A percentile compares a stretch with the other conserved stretches of the same genome.
Conservation (phyloP, 148 eudicot genomes). For the Persicaria maculosa region DNA sequence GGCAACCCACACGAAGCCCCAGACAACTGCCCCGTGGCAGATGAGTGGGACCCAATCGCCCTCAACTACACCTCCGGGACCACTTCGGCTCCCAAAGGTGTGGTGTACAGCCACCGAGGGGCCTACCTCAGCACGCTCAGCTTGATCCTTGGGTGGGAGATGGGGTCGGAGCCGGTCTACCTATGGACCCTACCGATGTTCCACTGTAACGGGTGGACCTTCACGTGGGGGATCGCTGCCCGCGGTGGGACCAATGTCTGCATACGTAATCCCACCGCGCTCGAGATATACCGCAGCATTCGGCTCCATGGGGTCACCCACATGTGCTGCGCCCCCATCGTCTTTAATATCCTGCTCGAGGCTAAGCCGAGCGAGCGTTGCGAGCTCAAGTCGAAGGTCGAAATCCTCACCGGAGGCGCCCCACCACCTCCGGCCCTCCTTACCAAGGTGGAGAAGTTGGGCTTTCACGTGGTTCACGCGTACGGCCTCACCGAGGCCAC, state of each 20-base stretch:
- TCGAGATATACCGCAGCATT: conserved; percentile 46
- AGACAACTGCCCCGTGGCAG: conserved; percentile 15
- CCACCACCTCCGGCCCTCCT: conserved; percentile 69
- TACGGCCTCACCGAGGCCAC: conserved; percentile 91
- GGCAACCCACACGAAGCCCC: conserved; percentile 27
- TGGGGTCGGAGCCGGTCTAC: conserved; percentile 69
- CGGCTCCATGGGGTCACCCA: conserved; percentile 57
- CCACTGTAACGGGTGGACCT: conserved; percentile 98
- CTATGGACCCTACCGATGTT: conserved; percentile 95
- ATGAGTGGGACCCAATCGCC: conserved; percentile 85
- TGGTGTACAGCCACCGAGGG: conserved; percentile 83
- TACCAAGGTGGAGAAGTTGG: conserved; percentile 43
- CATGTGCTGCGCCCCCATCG: conserved; percentile 83
- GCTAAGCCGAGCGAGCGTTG: conserved; percentile 37
- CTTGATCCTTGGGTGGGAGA: conserved; percentile 68
- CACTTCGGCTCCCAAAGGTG: conserved; percentile 76
- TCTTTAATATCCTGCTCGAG: conserved; percentile 58
- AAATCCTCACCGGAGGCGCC: conserved; percentile 77
- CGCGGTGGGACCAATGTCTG: conserved; percentile 92
- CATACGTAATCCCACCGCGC: conserved; percentile 57
- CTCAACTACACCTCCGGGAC: conserved; percentile 90
- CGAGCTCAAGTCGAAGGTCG: conserved; percentile 23
- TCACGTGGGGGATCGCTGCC: conserved; percentile 95
- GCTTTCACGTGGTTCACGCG: conserved; percentile 80
- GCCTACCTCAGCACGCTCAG: conserved; percentile 75